These are phyloP conservation scores for Monosporozyma unispora DNA, from an alignment of 805 yeast genomes.

Conservation along the genomic window DNA sequence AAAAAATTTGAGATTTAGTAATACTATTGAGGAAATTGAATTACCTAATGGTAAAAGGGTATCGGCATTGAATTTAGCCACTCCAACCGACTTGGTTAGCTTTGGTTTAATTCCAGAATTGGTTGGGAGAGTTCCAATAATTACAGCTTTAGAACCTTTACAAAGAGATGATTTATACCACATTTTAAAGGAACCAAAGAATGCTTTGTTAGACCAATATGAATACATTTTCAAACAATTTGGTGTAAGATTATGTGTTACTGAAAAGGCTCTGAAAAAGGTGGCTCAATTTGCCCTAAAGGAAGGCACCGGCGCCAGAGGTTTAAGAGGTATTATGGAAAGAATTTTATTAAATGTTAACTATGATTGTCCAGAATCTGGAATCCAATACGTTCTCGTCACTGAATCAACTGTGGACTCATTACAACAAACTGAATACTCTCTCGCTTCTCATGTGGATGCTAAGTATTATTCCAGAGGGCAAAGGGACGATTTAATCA, in stretches of 20 bases:
- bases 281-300: conserved; percentile 41
- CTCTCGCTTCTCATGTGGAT: conserved; percentile 24
- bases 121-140: conserved; percentile 49
- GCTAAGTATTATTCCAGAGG: conserved; percentile 40
- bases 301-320: conserved; percentile 57
- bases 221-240: conserved; percentile 44
- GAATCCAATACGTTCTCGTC: conserved; percentile 41
- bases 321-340: conserved; percentile 47
- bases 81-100: conserved; percentile 42
- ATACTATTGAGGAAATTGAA: conserved; percentile 30
- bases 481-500: conserved; percentile 35
- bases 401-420: conserved; percentile 37
- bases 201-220: conserved; percentile 46
- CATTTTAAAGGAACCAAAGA: conserved; percentile 47
- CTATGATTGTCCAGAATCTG: conserved; percentile 53
- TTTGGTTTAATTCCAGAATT: conserved; percentile 54
- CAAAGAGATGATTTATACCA: conserved; percentile 37
- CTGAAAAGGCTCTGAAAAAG: conserved; percentile 38
- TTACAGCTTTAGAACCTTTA: conserved; percentile 41
- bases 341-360: conserved; percentile 42
- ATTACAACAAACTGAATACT: conserved; percentile 28
- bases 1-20: conserved; percentile 14
- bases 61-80: conserved; percentile 37
- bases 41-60: conserved; percentile 32
- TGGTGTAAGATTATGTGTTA: conserved; percentile 42